Base-by-base conservation (phyloP, 2,329 filamentous ascomycete species). In the Epichloe festucae region DNA sequence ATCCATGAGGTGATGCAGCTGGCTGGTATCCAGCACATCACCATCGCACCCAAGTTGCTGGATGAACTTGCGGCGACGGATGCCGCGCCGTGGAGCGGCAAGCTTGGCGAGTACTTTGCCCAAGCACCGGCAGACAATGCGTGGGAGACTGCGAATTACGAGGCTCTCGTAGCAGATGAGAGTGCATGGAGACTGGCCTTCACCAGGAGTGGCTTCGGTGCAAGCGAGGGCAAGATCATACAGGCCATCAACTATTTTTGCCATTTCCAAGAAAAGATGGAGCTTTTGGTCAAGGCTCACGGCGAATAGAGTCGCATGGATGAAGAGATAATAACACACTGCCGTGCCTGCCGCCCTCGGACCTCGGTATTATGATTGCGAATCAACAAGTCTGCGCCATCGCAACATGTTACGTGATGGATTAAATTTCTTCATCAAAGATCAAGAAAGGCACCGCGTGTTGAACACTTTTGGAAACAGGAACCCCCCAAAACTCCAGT, bases 191-290 rank as follows among this genome's bases (percentile, higher is more conserved):
- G 71, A 45, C 62, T 77, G 38, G 73, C 70, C 0, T 78, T 81
- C 55, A 73, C 73, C 0, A 64, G 73, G 49, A 75, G 70, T 46
- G 66, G 64, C 0, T 67, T 67, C 5, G 74, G 73, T 0, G 63
- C 70, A 52, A 73, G 70, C 15, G 73, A 78, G 59, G 71, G 66
- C 31, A 81, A 79, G 60, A 66, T 78, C 14, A 61, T 70, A 11
- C 66, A 77, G 64, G 78, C 78, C 8, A 73, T 81, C 47, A 77
- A 78, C 56, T 79, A 78, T 50, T 81, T 81, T 61, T 72, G 68
- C 47, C 73, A 77, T 50, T 75, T 76, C 62, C 77, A 81, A 60
- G 68, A 74, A 10, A 70, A 70, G 52, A 56, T 81, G 44, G 76
- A 79, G 57, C 65, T 59, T 14, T 41, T 43, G 38, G 44, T 47